These are phyloP conservation scores for Phaeosphaeriaceae sp. DNA, from an alignment of 2,329 filamentous ascomycete genomes.

Conservation along the genomic window DNA sequence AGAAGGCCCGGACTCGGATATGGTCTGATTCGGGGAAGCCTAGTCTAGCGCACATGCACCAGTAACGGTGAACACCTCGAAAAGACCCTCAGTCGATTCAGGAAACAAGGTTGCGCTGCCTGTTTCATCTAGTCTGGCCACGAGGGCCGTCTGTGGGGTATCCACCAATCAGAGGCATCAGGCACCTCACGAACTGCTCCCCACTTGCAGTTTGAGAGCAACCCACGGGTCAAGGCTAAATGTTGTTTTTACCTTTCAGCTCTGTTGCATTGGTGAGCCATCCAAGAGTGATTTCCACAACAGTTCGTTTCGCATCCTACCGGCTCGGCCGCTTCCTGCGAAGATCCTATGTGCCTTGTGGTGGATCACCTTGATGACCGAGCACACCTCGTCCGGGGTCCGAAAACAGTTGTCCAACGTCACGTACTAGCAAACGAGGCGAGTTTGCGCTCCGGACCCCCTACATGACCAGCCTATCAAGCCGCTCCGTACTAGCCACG, in stretches of 20 bases:
- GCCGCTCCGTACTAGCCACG: neutral
- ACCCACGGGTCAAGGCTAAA: neutral
- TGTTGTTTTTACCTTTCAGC: neutral
- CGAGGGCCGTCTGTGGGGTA: neutral
- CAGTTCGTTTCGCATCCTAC: neutral
- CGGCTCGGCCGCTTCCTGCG: conserved; percentile 3
- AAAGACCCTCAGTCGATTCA: neutral
- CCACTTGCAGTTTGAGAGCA: neutral
- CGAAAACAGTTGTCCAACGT: conserved; percentile 11
- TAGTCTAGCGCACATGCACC: neutral
- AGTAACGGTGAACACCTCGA: neutral
- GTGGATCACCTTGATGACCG: conserved; percentile 4
- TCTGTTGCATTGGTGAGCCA: neutral
- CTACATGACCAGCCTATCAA: neutral
- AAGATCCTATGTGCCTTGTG: neutral
- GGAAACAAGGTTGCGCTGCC: conserved; percentile 4
- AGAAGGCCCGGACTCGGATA: neutral
- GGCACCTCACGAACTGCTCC: neutral
- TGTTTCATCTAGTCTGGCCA: conserved; percentile 3
- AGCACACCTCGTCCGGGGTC: conserved; percentile 8
- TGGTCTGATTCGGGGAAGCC: neutral
- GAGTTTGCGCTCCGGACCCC: neutral
- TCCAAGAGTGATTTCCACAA: conserved; percentile 2
- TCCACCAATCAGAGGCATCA: neutral
- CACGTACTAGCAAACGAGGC: neutral